Percentiles rank a stretch among this genome's conserved stretches.
These are phyloP conservation scores for Nigrospora osmanthi DNA, from an alignment of 2,329 filamentous ascomycete species.

Conservation along the genomic window DNA sequence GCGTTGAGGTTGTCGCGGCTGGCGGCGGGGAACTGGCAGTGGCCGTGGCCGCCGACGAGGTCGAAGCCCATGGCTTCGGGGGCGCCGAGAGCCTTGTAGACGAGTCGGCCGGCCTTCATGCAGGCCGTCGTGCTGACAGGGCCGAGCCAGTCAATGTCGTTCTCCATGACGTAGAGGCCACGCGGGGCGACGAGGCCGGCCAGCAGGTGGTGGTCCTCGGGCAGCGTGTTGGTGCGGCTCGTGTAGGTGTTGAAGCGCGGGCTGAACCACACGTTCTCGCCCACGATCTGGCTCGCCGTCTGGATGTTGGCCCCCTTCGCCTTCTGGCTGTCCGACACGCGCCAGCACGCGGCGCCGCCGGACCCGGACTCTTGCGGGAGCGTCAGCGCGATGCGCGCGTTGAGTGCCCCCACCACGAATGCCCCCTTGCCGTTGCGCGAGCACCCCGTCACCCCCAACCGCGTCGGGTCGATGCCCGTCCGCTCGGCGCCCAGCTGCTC, in stretches of 20 bases:
- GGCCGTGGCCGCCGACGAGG: slow-evolving; percentile 43
- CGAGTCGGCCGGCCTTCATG: slow-evolving; percentile 45
- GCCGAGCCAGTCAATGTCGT: slow-evolving; percentile 52
- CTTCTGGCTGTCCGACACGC: slow-evolving; percentile 42
- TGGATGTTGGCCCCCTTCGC: slow-evolving; percentile 49
- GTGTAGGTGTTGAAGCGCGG: slow-evolving; percentile 44
- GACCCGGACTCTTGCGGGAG: slow-evolving; percentile 56
- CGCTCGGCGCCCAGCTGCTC: slow-evolving; percentile 37
- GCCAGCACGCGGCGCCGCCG: slow-evolving; percentile 55
- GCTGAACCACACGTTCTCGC: slow-evolving; percentile 58
- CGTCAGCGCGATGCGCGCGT: slow-evolving; percentile 50
- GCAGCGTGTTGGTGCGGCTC: slow-evolving; percentile 34
- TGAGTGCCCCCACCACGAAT: slow-evolving; percentile 51
- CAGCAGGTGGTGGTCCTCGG: slow-evolving; percentile 51
- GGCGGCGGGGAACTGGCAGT: slow-evolving; percentile 46
- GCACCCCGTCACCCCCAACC: slow-evolving; percentile 53
- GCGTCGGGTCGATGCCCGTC: slow-evolving; percentile 39
- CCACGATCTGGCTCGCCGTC: slow-evolving; percentile 49
- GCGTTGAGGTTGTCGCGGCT: slow-evolving; percentile 43
- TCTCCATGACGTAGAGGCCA: slow-evolving; percentile 48
- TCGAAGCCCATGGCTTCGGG: slow-evolving; percentile 51
- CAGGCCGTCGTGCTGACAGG: slow-evolving; percentile 48
- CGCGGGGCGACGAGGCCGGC: slow-evolving; percentile 48
- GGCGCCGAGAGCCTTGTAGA: slow-evolving; percentile 46
- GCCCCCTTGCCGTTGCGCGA: slow-evolving; percentile 59